Evolutionary conservation across 139 green algal genomes (phyloP).

Genomic region (Chlorella ohadii): DNA sequence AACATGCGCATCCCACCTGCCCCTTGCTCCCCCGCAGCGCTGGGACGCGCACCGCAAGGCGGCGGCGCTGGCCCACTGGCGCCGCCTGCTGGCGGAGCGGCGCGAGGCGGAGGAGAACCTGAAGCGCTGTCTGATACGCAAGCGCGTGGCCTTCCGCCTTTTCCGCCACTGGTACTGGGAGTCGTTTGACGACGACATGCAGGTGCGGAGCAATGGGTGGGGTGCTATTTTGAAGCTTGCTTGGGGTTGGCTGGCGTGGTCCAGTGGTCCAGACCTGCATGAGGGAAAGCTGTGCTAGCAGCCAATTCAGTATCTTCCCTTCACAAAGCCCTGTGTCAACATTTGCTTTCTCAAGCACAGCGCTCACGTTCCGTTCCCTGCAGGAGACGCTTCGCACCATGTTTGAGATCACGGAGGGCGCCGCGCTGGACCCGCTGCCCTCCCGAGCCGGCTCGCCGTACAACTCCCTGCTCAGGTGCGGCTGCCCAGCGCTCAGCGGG

Average conservation of each 20-base stretch:
- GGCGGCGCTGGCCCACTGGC: conserved; percentile 46
- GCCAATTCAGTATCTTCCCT: too few species aligned
- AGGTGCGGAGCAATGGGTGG: background rate
- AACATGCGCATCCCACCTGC: background rate
- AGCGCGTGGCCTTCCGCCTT: conserved; percentile 67
- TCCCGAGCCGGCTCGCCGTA: conserved; percentile 23
- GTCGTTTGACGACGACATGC: conserved; percentile 71
- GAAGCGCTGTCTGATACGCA: conserved; percentile 65
- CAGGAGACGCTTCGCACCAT: conserved; percentile 60
- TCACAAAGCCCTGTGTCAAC: too few species aligned
- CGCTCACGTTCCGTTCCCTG: too few species aligned
- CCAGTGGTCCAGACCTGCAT: too few species aligned
- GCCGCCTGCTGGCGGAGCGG: conserved; percentile 25
- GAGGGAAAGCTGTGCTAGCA: too few species aligned
- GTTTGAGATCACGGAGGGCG: conserved; percentile 54
- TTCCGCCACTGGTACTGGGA: conserved; percentile 85
- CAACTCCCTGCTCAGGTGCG: conserved; percentile 32
- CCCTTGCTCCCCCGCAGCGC: background rate
- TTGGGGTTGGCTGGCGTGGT: too few species aligned
- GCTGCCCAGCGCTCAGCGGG: too few species aligned
- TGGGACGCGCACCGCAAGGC: conserved; percentile 31
- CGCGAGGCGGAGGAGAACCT: conserved; percentile 33
- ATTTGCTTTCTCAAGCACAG: too few species aligned
- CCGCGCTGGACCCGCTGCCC: conserved; percentile 40
- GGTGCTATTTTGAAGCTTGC: too few species aligned